phyloP scores from a whole-genome alignment of 2,329 filamentous ascomycete genomes.

The Tolypocladium nubicola region DNA sequence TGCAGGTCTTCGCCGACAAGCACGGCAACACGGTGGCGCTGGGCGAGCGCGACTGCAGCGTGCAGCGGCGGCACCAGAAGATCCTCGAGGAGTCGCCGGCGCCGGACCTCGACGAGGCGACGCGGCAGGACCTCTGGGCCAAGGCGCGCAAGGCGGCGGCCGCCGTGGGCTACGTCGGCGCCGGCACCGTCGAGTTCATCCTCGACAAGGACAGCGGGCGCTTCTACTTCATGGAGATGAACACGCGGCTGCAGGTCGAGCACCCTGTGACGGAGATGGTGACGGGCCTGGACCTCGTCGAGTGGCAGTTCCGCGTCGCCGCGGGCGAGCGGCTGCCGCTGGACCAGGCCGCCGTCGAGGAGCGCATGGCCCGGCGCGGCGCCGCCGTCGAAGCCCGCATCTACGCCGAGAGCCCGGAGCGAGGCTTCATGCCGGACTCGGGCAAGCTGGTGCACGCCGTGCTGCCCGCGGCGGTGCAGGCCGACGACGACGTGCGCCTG shows the following conservation, averaged over 20 bases:
- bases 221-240: slow-evolving; percentile 79
- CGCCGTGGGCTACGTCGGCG: slow-evolving; percentile 79
- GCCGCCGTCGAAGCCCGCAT: slow-evolving; percentile 93
- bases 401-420: slow-evolving; percentile 89
- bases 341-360: slow-evolving; percentile 56
- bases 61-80: slow-evolving; percentile 83
- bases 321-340: slow-evolving; percentile 46
- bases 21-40: slow-evolving; percentile 71
- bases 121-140: slow-evolving; percentile 52
- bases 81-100: slow-evolving; percentile 84
- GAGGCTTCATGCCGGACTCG: slow-evolving; percentile 88
- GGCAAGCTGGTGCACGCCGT: slow-evolving; percentile 76
- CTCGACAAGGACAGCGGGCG: slow-evolving; percentile 72
- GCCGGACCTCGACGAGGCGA: slow-evolving; percentile 50
- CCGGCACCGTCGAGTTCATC: slow-evolving; percentile 84
- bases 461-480: slow-evolving; percentile 51
- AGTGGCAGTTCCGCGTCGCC: slow-evolving; percentile 84
- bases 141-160: slow-evolving; percentile 55
- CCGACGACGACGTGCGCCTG: slow-evolving; percentile 67
- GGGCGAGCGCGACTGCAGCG: slow-evolving; percentile 78
- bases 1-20: slow-evolving; percentile 81
- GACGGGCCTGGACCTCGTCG: slow-evolving; percentile 65
- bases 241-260: slow-evolving; percentile 88
- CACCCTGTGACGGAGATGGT: slow-evolving; percentile 79
- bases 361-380: slow-evolving; percentile 61